Evolutionary conservation across 108 stramenopile species (phyloP).

Genomic region (Skeletonema marinoi): DNA sequence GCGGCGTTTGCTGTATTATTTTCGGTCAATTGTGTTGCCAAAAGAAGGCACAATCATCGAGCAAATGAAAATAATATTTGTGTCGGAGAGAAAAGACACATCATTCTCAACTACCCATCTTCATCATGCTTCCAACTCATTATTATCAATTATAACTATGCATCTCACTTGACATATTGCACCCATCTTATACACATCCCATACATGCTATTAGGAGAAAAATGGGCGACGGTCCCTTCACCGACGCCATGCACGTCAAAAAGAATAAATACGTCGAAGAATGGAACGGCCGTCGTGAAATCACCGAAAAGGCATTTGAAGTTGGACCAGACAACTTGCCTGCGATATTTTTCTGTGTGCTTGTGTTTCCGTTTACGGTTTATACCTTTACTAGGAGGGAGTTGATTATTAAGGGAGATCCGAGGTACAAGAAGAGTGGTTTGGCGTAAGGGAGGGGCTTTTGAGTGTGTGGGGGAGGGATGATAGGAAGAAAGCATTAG

Average conservation of each 20-base stretch:
- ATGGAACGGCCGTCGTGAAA: conserved; percentile 88
- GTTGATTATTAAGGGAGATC: conserved; percentile 70
- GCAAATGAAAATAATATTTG: neutral
- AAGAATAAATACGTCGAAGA: conserved; percentile 89
- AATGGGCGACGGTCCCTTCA: conserved; percentile 80
- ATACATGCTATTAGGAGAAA: conserved; percentile 39
- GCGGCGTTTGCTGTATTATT: neutral
- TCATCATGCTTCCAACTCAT: neutral
- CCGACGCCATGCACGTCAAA: conserved; percentile 70
- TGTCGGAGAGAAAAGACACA: neutral
- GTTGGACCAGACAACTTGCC: conserved; percentile 39
- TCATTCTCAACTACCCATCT: neutral
- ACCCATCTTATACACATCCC: too few species aligned
- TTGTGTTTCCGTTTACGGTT: conserved; percentile 59
- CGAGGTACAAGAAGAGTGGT: conserved; percentile 68
- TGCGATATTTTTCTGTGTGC: conserved; percentile 45
- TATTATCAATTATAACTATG: neutral
- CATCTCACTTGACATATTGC: too few species aligned
- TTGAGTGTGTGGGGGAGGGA: neutral
- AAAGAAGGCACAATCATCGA: neutral
- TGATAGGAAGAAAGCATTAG: neutral
- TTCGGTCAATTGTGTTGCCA: too few species aligned
- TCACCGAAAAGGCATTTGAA: conserved; percentile 70
- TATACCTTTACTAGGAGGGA: conserved; percentile 68
- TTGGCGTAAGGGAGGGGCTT: too few species aligned